Evolutionary conservation across 2,329 filamentous ascomycete species (phyloP).

Genomic region (Penicillium sp.): DNA sequence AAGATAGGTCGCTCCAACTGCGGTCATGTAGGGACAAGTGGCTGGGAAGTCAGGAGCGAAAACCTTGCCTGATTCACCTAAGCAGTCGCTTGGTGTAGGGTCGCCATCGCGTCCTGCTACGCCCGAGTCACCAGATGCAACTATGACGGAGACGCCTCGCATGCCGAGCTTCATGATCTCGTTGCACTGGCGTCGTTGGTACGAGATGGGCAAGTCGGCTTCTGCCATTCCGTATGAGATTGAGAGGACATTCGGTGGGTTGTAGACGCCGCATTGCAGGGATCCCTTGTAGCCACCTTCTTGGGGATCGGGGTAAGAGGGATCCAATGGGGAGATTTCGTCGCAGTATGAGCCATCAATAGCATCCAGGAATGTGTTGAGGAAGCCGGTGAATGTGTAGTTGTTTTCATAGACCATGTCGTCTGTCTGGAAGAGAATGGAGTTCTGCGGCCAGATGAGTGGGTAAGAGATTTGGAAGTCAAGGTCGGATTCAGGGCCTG

Average conservation of each 20-base stretch:
- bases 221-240: conserved; percentile 39
- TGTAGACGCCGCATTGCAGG: conserved; percentile 47
- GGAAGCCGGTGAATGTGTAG: conserved; percentile 40
- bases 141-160: conserved; percentile 48
- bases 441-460: conserved; percentile 51
- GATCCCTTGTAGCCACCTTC: conserved; percentile 43
- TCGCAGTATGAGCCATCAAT: conserved; percentile 53
- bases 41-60: conserved; percentile 42
- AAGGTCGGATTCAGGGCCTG: conserved; percentile 43
- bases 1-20: conserved; percentile 42
- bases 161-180: conserved; percentile 54
- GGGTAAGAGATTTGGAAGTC: conserved; percentile 51
- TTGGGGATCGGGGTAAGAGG: conserved; percentile 42
- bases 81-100: conserved; percentile 32
- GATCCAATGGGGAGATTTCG: conserved; percentile 44
- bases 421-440: conserved; percentile 50
- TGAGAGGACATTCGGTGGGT: conserved; percentile 36
- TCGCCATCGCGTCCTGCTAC: conserved; percentile 36
- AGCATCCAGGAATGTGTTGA: conserved; percentile 52
- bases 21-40: conserved; percentile 36
- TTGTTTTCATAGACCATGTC: conserved; percentile 42
- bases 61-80: conserved; percentile 33
- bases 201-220: conserved; percentile 34
- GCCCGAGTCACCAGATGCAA: conserved; percentile 50
- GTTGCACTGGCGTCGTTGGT: conserved; percentile 41